Conservation (phyloP, 2,329 filamentous ascomycete species). For the Trematosphaeria pertusa region DNA sequence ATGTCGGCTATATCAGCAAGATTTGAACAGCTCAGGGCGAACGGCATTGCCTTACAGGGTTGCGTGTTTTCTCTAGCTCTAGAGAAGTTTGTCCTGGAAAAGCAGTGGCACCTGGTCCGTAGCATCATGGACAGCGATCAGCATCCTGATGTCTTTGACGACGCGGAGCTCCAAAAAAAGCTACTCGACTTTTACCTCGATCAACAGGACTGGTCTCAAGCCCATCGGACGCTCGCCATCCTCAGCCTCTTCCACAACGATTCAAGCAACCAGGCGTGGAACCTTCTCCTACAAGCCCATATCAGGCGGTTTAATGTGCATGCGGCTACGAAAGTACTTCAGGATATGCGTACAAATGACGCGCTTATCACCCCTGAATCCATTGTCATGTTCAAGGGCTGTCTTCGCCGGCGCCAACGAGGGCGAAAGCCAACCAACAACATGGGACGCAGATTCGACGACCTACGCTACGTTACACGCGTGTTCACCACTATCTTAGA, state of each 20-base stretch:
- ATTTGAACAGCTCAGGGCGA: slow-evolving; percentile 66
- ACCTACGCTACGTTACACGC: slow-evolving; percentile 55
- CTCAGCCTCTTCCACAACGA: slow-evolving; percentile 54
- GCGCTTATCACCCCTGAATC: slow-evolving; percentile 54
- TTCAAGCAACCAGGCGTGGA: slow-evolving; percentile 51
- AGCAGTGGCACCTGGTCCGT: slow-evolving; percentile 60
- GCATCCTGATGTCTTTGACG: slow-evolving; percentile 69
- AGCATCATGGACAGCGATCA: slow-evolving; percentile 66
- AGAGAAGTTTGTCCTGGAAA: slow-evolving; percentile 66
- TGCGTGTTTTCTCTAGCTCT: slow-evolving; percentile 72
- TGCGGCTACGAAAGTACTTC: slow-evolving; percentile 45
- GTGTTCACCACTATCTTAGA: slow-evolving; percentile 57
- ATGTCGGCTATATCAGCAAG: slow-evolving; percentile 63
- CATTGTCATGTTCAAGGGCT: slow-evolving; percentile 47
- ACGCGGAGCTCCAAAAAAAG: slow-evolving; percentile 60
- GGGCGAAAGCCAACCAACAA: slow-evolving; percentile 43
- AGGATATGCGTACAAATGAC: slow-evolving; percentile 58
- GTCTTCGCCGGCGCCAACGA: slow-evolving; percentile 49
- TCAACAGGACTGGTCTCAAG: slow-evolving; percentile 58
- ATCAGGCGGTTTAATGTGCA: slow-evolving; percentile 33
- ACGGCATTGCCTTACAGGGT: slow-evolving; percentile 68
- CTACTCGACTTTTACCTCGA: slow-evolving; percentile 61
- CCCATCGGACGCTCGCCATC: slow-evolving; percentile 63
- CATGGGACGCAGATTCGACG: slow-evolving; percentile 35
- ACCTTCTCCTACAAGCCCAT: slow-evolving; percentile 55